A percentile compares a stretch with the other conserved stretches of the same genome.
Conservation (phyloP, 1,284 basidiomycete species). For the Irpex rosettiformis region DNA sequence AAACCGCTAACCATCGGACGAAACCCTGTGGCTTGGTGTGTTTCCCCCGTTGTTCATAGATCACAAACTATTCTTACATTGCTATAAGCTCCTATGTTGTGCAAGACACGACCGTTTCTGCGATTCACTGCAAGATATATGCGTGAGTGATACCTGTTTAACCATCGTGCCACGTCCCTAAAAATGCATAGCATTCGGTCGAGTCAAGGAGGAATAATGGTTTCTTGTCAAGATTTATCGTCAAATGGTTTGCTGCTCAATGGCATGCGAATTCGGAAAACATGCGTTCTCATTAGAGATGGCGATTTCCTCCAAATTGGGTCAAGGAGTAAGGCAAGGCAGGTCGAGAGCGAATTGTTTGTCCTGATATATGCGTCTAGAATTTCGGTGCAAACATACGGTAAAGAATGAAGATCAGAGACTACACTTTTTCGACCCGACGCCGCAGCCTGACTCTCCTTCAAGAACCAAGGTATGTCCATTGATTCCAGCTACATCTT, state of each 20-base stretch:
- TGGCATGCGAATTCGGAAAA: conserved; percentile 58
- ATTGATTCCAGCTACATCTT: too few relatives aligned
- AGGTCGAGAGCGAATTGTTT: neutral
- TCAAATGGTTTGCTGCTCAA: conserved; percentile 78
- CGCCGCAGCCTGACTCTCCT: conserved; percentile 48
- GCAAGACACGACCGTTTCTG: conserved; percentile 53
- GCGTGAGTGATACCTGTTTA: conserved; percentile 45
- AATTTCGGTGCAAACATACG: conserved; percentile 61
- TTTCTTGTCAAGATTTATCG: conserved; percentile 78
- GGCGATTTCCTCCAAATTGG: conserved; percentile 69
- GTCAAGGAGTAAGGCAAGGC: conserved; percentile 46
- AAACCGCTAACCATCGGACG: conserved; percentile 66
- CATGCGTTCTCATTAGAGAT: conserved; percentile 68
- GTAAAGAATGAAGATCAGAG: conserved; percentile 51
- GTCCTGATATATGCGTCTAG: conserved; percentile 33
- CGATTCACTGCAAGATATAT: conserved; percentile 74
- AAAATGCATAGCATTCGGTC: conserved; percentile 51
- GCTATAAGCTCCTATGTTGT: conserved; percentile 45
- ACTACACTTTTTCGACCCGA: conserved; percentile 55
- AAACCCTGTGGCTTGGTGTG: conserved; percentile 37
- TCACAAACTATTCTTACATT: neutral
- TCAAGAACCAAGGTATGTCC: conserved; percentile 45
- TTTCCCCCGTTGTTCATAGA: neutral
- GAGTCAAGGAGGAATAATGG: conserved; percentile 66
- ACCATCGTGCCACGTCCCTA: neutral